Evolutionary conservation across 73 alveolate genomes (phyloP).

Genomic region (Tetrahymena thermophila): DNA sequence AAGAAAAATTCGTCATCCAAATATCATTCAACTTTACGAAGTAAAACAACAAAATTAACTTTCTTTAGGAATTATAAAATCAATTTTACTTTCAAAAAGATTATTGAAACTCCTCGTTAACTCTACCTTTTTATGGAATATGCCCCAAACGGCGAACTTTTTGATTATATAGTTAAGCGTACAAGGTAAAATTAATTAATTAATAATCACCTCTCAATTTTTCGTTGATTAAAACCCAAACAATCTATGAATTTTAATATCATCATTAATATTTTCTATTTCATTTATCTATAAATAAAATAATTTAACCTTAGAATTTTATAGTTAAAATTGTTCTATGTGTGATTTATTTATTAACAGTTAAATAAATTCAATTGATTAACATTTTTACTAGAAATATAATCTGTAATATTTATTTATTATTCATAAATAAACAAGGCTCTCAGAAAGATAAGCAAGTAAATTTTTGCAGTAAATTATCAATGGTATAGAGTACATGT

Average conservation of each 20-base stretch:
- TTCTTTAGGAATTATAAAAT: neutral
- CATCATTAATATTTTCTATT: neutral
- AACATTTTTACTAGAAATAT: no score
- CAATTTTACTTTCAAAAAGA: neutral
- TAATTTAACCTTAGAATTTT: no score
- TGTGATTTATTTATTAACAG: no score
- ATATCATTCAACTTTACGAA: conserved; percentile 81
- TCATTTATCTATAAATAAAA: neutral
- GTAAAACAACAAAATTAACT: neutral
- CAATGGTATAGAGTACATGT: conserved; percentile 78
- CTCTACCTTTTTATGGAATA: conserved; percentile 60
- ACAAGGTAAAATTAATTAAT: conserved; percentile 9
- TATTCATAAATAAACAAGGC: neutral
- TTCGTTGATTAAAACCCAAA: neutral
- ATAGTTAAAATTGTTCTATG: neutral
- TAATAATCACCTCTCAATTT: conserved; percentile 11
- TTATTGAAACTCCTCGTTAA: conserved; percentile 36
- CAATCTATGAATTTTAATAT: neutral
- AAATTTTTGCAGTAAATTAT: conserved; percentile 70
- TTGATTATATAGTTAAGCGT: conserved; percentile 36
- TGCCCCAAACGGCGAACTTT: conserved; percentile 65
- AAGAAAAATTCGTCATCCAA: conserved; percentile 80
- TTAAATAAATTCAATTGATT: neutral
- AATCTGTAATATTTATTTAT: conserved; percentile 3
- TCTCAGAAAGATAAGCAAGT: conserved; percentile 78